A percentile compares a stretch with the other conserved stretches of the same genome.
Conservation (phyloP, 1,139 yeast genomes). For the Lodderomyces oxycetoniae region DNA sequence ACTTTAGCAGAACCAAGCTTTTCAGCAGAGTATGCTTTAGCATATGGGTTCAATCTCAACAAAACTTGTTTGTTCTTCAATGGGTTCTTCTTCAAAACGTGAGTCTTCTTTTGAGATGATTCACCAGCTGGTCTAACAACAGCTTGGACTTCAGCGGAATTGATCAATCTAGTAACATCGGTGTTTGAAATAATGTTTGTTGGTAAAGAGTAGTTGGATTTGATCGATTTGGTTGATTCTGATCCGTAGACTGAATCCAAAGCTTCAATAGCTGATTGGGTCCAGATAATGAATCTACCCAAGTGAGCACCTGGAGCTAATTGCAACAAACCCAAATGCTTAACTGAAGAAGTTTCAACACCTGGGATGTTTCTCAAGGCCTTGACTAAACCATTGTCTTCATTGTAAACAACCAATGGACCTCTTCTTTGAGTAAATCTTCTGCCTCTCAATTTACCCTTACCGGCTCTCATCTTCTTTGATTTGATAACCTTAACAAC, state of each 20-base stretch:
- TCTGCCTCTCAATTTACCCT: constrained; percentile 99
- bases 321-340: constrained; percentile 93
- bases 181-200: constrained; percentile 90
- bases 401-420: constrained; percentile 96
- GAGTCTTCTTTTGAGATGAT: constrained; percentile 87
- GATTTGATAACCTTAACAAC: constrained; percentile 97
- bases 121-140: constrained; percentile 97
- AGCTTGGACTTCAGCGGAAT: constrained; percentile 98
- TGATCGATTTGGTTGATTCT: constrained; percentile 77
- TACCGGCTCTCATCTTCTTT: constrained; percentile 99
- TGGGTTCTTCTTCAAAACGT: constrained; percentile 99
- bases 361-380: constrained; percentile 99
- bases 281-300: constrained; percentile 99
- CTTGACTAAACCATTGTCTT: constrained; percentile 96
- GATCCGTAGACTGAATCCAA: constrained; percentile 98
- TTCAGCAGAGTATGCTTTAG: constrained; percentile 92
- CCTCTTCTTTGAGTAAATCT: constrained; percentile 99
- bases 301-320: constrained; percentile 99
- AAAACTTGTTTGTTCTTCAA: constrained; percentile 98
- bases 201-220: constrained; percentile 92
- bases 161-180: constrained; percentile 94
- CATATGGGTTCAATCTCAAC: constrained; percentile 99
- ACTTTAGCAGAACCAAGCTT: constrained; percentile 85
- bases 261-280: constrained; percentile 96
- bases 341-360: constrained; percentile 94